These are phyloP conservation scores for Barnettozyma hawaiiensis DNA, from an alignment of 1,139 yeast genomes.

Conservation along the genomic window DNA sequence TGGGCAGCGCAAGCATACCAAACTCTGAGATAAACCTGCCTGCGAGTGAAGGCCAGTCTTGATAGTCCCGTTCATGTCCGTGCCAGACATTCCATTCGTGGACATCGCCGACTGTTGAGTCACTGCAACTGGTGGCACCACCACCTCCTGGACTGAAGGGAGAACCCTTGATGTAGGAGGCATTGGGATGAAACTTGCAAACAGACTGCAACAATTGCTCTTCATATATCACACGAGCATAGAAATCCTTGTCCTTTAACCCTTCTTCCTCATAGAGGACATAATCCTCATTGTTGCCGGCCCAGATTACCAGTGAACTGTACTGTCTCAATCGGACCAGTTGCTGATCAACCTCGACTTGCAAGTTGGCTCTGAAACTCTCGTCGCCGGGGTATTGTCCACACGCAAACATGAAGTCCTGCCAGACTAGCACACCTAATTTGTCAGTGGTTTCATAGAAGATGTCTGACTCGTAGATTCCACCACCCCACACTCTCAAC, in stretches of 20 bases:
- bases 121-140: constrained; percentile 8
- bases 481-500: constrained; percentile 21
- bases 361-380: constrained; percentile 11
- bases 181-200: neutral
- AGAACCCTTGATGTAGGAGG: constrained; percentile 16
- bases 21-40: constrained; percentile 20
- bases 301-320: constrained; percentile 15
- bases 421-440: constrained; percentile 29
- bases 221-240: constrained; percentile 17
- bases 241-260: constrained; percentile 14
- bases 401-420: constrained; percentile 21
- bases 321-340: constrained; percentile 12
- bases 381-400: constrained; percentile 19
- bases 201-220: constrained; percentile 9
- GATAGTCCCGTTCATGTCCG: constrained; percentile 18
- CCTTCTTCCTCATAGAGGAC: constrained; percentile 12
- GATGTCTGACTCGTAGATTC: constrained; percentile 16
- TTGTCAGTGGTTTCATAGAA: constrained; percentile 14
- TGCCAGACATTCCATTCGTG: constrained; percentile 23
- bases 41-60: constrained; percentile 14
- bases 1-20: constrained; percentile 18
- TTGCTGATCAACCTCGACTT: constrained; percentile 14
- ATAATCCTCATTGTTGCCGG: constrained; percentile 21
- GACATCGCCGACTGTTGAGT: constrained; percentile 17
- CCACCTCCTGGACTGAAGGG: constrained; percentile 14